A percentile compares a stretch with the other conserved stretches of the same genome.
phyloP scores from a whole-genome alignment of 257 asterid species.

The Eucommia ulmoides region DNA sequence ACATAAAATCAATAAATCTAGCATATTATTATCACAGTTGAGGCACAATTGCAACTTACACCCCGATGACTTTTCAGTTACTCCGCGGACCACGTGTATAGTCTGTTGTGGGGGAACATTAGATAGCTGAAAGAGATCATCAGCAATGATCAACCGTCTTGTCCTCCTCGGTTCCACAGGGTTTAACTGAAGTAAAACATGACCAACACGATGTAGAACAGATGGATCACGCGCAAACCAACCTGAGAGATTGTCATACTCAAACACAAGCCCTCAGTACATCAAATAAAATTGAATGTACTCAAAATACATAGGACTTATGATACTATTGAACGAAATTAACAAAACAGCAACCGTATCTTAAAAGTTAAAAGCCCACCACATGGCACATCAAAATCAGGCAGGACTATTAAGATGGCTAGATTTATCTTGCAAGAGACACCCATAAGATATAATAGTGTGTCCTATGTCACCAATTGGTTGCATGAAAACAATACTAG shows the following conservation, averaged over 20 bases:
- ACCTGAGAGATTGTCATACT: slow-evolving; percentile 35
- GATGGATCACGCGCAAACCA: slow-evolving; percentile 83
- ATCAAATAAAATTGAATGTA: background rate
- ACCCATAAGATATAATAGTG: no score
- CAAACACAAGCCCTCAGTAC: background rate
- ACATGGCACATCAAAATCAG: no score
- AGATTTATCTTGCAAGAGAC: no score
- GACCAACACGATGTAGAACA: slow-evolving; percentile 72
- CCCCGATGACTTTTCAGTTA: slow-evolving; percentile 54
- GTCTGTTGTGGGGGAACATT: slow-evolving; percentile 65
- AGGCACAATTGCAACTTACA: slow-evolving; percentile 27
- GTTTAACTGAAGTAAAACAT: slow-evolving; percentile 58
- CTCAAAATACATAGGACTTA: background rate
- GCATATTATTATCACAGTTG: background rate
- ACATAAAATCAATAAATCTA: background rate
- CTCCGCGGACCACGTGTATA: slow-evolving; percentile 48
- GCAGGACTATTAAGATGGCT: no score
- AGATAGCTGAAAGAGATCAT: slow-evolving; percentile 91
- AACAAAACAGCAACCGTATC: no score
- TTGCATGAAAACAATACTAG: no score
- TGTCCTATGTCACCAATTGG: no score
- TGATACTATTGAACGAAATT: no score
- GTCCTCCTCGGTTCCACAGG: slow-evolving; percentile 52
- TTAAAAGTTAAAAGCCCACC: no score
- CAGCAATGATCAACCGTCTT: slow-evolving; percentile 71